Conservation (phyloP, 192 early-diverging fungal species). For the Funneliformis geosporum region DNA sequence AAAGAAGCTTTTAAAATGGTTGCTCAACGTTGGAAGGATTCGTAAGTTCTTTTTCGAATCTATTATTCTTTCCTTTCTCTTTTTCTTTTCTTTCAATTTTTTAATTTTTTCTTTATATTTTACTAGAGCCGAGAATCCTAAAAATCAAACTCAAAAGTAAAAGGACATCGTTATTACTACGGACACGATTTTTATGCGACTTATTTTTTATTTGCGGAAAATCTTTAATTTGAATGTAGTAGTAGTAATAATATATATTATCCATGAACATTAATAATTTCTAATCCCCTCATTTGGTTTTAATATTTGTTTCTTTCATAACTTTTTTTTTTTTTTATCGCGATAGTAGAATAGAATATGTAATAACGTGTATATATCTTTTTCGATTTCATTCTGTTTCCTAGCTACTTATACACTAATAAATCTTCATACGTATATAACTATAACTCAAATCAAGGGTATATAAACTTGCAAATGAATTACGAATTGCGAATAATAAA, state of each 20-base stretch:
- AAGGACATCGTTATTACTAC: background rate
- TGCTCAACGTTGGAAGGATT: conserved; percentile 56
- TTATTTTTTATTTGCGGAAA: background rate
- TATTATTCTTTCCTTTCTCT: background rate
- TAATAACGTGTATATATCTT: background rate
- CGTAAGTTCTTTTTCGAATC: conserved; percentile 1
- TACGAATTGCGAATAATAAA: too few relatives aligned
- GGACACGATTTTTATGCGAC: background rate
- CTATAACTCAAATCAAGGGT: too few relatives aligned
- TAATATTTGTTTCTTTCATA: too few relatives aligned
- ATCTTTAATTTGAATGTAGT: too few relatives aligned
- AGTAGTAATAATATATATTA: too few relatives aligned
- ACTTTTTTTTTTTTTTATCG: background rate
- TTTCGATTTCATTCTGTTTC: background rate
- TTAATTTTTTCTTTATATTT: background rate
- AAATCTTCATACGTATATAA: background rate
- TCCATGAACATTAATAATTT: too few relatives aligned
- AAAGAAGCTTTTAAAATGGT: conserved; percentile 71
- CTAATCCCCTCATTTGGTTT: too few relatives aligned
- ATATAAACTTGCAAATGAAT: too few relatives aligned
- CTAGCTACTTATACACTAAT: background rate
- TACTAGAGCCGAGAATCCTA: conserved; percentile 7
- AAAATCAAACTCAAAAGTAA: conserved; percentile 2
- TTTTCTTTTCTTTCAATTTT: background rate
- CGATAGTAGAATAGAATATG: too few relatives aligned